A percentile compares a stretch with the other conserved stretches of the same genome.
These are phyloP conservation scores for Ascosphaera acerosa DNA, from an alignment of 2,329 filamentous ascomycete genomes.

Conservation along the genomic window DNA sequence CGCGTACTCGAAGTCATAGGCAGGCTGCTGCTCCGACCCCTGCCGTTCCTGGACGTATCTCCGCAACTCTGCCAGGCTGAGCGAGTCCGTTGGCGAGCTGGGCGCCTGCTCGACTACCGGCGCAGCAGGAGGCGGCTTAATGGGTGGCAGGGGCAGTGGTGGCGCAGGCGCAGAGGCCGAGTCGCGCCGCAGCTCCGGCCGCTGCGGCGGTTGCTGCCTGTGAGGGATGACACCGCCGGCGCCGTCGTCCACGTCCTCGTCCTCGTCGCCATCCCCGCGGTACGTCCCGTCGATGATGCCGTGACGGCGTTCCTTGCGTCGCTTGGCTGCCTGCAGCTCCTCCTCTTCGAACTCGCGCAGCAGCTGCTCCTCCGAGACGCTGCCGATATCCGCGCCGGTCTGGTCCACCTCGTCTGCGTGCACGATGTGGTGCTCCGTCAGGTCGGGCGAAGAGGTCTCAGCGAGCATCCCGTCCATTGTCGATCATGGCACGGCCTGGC, in stretches of 20 bases:
- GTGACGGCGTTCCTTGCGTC: conserved; percentile 4
- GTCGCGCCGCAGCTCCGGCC: conserved; percentile 16
- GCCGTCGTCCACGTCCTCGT: too few species aligned
- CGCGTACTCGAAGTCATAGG: conserved; percentile 67
- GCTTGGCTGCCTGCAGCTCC: conserved; percentile 8
- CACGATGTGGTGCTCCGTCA: conserved; percentile 18
- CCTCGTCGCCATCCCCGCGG: too few species aligned
- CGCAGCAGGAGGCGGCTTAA: conserved; percentile 22
- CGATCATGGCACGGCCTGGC: too few species aligned
- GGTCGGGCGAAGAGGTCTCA: conserved; percentile 3
- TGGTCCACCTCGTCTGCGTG: conserved; percentile 26
- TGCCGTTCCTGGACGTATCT: conserved; percentile 51
- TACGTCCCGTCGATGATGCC: conserved; percentile 3
- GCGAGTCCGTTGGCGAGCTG: conserved; percentile 32
- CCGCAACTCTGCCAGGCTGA: conserved; percentile 48
- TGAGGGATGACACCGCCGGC: conserved; percentile 6
- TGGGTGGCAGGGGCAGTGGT: conserved; percentile 17
- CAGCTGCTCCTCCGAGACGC: conserved; percentile 20
- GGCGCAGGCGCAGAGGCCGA: conserved; percentile 15
- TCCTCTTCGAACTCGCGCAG: conserved; percentile 18
- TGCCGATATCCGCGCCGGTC: conserved; percentile 21
- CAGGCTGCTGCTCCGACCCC: conserved; percentile 33
- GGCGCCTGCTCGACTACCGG: conserved; percentile 15
- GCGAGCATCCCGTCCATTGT: conserved; percentile 1
- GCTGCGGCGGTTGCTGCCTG: conserved; percentile 7